These are phyloP conservation scores for Penicillium thymicola DNA, from an alignment of 2,329 filamentous ascomycete genomes.

Conservation along the genomic window DNA sequence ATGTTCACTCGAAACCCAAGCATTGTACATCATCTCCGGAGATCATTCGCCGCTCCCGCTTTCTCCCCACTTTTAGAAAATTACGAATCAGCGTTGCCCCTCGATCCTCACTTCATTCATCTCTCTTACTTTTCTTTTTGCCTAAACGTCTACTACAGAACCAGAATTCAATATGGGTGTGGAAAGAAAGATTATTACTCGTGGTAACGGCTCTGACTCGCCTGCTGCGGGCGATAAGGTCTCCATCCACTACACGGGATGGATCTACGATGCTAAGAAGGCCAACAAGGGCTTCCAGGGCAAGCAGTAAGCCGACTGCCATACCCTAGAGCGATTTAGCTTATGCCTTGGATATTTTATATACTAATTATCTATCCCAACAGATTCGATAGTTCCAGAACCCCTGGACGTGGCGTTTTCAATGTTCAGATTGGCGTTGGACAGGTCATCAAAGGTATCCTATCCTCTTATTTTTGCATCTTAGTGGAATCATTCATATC, in stretches of 20 bases:
- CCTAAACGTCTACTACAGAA: background rate
- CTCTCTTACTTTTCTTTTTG: background rate
- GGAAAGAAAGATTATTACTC: slow-evolving; percentile 23
- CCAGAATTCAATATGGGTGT: slow-evolving; percentile 17
- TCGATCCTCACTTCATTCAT: slow-evolving; percentile 9
- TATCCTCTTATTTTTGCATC: slow-evolving; percentile 1
- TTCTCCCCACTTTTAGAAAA: slow-evolving; percentile 13
- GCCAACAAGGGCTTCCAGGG: slow-evolving; percentile 63
- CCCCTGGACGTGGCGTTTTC: slow-evolving; percentile 67
- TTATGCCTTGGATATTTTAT: too few species aligned
- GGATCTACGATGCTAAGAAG: slow-evolving; percentile 65
- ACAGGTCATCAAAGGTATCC: slow-evolving; percentile 76
- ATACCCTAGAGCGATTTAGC: background rate
- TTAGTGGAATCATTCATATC: background rate
- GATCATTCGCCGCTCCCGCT: background rate
- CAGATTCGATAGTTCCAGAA: slow-evolving; percentile 82
- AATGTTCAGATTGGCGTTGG: slow-evolving; percentile 73
- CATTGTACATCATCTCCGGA: background rate
- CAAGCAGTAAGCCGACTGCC: slow-evolving; percentile 55
- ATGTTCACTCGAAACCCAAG: background rate
- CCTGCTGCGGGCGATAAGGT: slow-evolving; percentile 69
- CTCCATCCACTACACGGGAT: slow-evolving; percentile 87
- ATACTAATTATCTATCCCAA: background rate
- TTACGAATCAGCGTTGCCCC: slow-evolving; percentile 15
- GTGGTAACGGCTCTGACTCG: slow-evolving; percentile 57